phyloP scores from a whole-genome alignment of 129 eudicot species.

The Pulicaria dysenterica region DNA sequence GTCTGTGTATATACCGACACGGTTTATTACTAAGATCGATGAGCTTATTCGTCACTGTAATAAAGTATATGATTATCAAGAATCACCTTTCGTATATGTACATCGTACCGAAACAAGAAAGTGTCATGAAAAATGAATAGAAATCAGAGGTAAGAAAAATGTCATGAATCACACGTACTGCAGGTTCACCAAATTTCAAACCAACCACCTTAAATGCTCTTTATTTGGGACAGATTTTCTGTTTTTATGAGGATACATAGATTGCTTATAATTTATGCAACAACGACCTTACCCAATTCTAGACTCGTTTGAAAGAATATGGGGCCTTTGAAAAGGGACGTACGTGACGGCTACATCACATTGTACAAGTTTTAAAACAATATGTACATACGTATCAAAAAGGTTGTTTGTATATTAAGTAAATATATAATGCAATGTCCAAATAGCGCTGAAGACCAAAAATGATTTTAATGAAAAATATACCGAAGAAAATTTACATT shows the following conservation, averaged over 20 bases:
- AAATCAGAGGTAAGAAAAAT: background rate
- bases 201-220: slow-evolving; percentile 29
- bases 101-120: too few relatives aligned
- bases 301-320: slow-evolving; percentile 2
- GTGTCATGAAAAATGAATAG: too few relatives aligned
- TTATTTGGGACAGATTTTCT: slow-evolving; percentile 13
- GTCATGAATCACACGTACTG: slow-evolving; percentile 3
- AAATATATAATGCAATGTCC: too few relatives aligned
- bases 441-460: too few relatives aligned
- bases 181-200: background rate
- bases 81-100: background rate
- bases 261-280: slow-evolving; percentile 33
- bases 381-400: too few relatives aligned
- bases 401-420: too few relatives aligned
- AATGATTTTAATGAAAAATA: too few relatives aligned
- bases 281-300: slow-evolving; percentile 23
- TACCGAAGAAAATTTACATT: too few relatives aligned
- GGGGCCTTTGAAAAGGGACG: slow-evolving; percentile 3
- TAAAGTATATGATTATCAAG: background rate
- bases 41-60: background rate
- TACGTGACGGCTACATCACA: too few relatives aligned
- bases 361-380: too few relatives aligned
- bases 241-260: slow-evolving; percentile 16
- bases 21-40: background rate
- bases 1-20: too few relatives aligned